Base-by-base conservation (phyloP, 2,329 filamentous ascomycete genomes). In the Sclerotinia minor region DNA sequence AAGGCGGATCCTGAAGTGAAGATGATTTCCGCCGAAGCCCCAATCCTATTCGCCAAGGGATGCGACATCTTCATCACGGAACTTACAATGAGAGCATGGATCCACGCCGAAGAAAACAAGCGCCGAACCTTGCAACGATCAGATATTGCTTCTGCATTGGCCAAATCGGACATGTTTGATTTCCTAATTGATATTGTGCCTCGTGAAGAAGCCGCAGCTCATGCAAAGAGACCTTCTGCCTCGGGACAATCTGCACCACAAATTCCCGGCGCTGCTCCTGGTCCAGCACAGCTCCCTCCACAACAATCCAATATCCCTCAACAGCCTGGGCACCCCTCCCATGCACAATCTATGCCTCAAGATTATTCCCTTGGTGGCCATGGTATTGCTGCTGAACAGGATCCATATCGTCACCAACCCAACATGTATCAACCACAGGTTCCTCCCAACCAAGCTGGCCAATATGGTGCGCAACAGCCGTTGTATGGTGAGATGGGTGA, bases 11-110 rank as follows among this genome's bases (percentile, higher is more conserved):
- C 95, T 0, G 95, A 99, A 76, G 95, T 99, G 59, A 99, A 99
- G 83, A 99, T 99, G 95, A 99, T 99, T 71, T 98, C 94, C 5
- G 95, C 95, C 11, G 95, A 99, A 81, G 95, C 95, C 1, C 95
- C 95, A 1, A 99, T 99, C 74, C 84, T 99, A 19, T 99, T 99
- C 76, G 95, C 95, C 64, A 99, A 99, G 80, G 95, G 94, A 49
- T 98, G 95, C 80, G 95, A 99, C 77, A 97, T 98, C 77, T 99
- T 99, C 81, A 99, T 99, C 77, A 97, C 94, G 0, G 95, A 99
- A 80, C 84, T 99, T 70, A 99, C 95, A 9, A 99, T 99, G 95
- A 92, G 95, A 72, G 95, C 95, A 58, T 99, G 95, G 95, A 99
- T 99, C 72, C 95, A 99, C 76, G 95, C 95, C 21, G 95, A 99